phyloP scores from a whole-genome alignment of 352 stramenopile species.

The Phytophthora sansomeana region DNA sequence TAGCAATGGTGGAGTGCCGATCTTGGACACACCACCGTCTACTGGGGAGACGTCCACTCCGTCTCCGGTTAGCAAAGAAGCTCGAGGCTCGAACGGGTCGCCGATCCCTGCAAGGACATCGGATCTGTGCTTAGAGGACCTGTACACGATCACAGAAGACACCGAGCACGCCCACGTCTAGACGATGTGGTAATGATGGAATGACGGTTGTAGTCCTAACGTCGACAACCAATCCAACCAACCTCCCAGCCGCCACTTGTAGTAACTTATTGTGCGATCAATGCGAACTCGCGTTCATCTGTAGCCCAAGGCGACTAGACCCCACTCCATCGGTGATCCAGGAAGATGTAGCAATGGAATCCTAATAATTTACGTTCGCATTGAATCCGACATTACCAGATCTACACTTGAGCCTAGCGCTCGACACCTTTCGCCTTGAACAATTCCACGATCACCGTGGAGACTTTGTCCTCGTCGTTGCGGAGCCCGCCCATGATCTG shows the following conservation, averaged over 20 bases:
- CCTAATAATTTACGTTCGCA: conserved; percentile 2
- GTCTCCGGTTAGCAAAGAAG: conserved; percentile 10
- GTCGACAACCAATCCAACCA: neutral
- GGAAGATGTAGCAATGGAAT: conserved; percentile 24
- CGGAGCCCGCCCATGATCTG: conserved; percentile 68
- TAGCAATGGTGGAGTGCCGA: conserved; percentile 24
- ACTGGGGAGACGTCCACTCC: conserved; percentile 3
- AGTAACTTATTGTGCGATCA: conserved; percentile 20
- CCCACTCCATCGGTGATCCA: conserved; percentile 11
- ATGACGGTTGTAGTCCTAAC: conserved; percentile 16
- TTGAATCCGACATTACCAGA: neutral
- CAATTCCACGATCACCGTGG: conserved; percentile 61
- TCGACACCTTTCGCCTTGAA: conserved; percentile 42
- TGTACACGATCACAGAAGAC: conserved; percentile 71
- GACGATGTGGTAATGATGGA: conserved; percentile 9
- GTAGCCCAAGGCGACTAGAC: conserved; percentile 1
- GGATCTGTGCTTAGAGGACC: conserved; percentile 47
- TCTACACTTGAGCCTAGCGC: conserved; percentile 1
- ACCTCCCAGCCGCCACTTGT: neutral
- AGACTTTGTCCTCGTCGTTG: conserved; percentile 61
- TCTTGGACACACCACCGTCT: conserved; percentile 31
- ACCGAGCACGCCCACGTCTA: conserved; percentile 39
- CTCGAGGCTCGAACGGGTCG: conserved; percentile 24
- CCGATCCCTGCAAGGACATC: conserved; percentile 33
- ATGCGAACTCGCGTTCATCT: neutral